These are phyloP conservation scores for Eucalyptus victrix DNA, from an alignment of 345 rosid species.

Conservation along the genomic window DNA sequence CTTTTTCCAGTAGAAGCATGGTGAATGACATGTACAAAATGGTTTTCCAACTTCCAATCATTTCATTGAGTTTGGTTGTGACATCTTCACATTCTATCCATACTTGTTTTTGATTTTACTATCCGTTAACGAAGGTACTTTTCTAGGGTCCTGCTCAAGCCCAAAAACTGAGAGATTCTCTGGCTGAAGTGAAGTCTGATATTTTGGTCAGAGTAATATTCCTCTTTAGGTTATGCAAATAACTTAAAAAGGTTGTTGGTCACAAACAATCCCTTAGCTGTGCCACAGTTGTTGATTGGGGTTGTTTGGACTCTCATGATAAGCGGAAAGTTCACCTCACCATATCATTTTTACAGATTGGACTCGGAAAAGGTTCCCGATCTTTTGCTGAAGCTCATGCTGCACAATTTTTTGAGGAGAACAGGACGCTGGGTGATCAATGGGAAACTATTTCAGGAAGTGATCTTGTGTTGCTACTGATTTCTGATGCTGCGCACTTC, in stretches of 20 bases:
- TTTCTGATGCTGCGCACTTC: constrained; percentile 90
- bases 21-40: not conserved
- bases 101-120: not conserved
- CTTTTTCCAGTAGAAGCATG: not conserved
- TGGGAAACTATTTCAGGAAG: constrained; percentile 84
- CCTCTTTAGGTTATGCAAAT: not conserved
- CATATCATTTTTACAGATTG: constrained; percentile 19
- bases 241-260: not conserved
- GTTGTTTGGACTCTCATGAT: not conserved
- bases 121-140: not conserved
- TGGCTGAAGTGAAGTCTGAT: constrained; percentile 64
- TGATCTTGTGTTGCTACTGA: constrained; percentile 76
- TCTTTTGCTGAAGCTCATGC: constrained; percentile 88
- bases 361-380: constrained; percentile 72
- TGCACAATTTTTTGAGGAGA: constrained; percentile 73
- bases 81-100: not conserved
- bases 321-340: not conserved
- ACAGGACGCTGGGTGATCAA: constrained; percentile 72
- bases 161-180: constrained; percentile 81
- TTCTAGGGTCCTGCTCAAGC: constrained; percentile 90
- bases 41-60: not conserved
- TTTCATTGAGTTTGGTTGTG: not conserved
- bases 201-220: constrained; percentile 54
- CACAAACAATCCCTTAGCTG: not conserved
- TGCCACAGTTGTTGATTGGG: not conserved